phyloP scores from a whole-genome alignment of 768 basidiomycete species.

The Lactarius hengduanensis region DNA sequence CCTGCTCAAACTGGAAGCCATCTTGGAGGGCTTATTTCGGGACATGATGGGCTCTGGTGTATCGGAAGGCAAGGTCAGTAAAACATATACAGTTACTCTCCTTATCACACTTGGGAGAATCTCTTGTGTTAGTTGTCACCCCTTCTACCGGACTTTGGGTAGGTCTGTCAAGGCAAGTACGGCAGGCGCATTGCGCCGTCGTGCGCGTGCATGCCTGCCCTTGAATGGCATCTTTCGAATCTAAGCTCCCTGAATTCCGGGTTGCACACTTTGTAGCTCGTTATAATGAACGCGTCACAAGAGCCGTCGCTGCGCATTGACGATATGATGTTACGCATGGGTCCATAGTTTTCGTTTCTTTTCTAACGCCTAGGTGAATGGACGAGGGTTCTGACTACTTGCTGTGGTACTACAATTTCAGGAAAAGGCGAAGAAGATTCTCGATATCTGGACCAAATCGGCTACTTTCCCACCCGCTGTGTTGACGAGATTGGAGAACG shows the following conservation, averaged over 20 bases:
- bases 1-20: constrained; percentile 83
- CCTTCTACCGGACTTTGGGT: constrained; percentile 17
- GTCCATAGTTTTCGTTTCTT: constrained; percentile 32
- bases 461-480: constrained; percentile 78
- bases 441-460: constrained; percentile 95
- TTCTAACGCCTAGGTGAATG: constrained; percentile 36
- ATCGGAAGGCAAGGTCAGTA: constrained; percentile 84
- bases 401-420: constrained; percentile 45
- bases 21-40: constrained; percentile 84
- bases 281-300: constrained; percentile 27
- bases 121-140: constrained; percentile 22
- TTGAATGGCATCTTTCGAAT: constrained; percentile 16
- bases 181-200: constrained; percentile 20
- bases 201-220: constrained; percentile 13
- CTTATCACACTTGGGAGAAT: constrained; percentile 17
- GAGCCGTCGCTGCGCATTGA: constrained; percentile 31
- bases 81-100: constrained; percentile 21
- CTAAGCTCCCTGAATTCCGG: constrained; percentile 20
- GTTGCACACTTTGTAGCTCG: constrained; percentile 27
- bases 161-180: constrained; percentile 20
- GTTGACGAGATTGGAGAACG: constrained; percentile 67
- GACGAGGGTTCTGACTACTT: constrained; percentile 40
- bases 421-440: constrained; percentile 97
- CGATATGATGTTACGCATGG: constrained; percentile 34
- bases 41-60: constrained; percentile 71